Base-by-base conservation (phyloP, 1,284 basidiomycete species). In the Puccinia coronata region DNA sequence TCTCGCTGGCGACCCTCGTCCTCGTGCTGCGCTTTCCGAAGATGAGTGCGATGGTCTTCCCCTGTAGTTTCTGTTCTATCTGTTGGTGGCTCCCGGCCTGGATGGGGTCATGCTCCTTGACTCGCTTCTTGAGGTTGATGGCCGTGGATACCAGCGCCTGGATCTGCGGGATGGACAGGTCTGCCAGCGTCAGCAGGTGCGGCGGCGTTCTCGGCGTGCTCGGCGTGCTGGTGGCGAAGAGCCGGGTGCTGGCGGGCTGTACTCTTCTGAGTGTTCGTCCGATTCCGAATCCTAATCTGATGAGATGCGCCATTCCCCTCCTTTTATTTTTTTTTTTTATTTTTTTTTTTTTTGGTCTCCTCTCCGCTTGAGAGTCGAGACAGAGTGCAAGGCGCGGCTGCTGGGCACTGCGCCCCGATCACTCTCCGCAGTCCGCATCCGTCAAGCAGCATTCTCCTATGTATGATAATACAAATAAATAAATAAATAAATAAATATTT, bases 1-100 rank as follows among this genome's bases (percentile, higher is more conserved):
- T 95, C 87, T 99, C 97, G 25, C 92, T 92, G 1, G 94, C 91
- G 14, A 99, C 88, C 23, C 97, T 91, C 0, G 97, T 99, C 65
- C 97, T 90, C 0, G 96, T 98, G 84, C 92, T 94, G 59, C 96
- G 91, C 86, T 99, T 99, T 28, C 91, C 92, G 86, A 99, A 99
- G 63, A 98, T 87, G 82, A 99, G 87, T 0, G 95, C 96, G 82
- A 98, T 90, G 0, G 92, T 91, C 86, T 95, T 94, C 86, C 90
- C 90, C 83, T 90, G 90, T 5, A 97, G 88, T 1, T 91, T 84
- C 72, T 71, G 83, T 11, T 80, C 75, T 28, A 82, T n/a, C 82
- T 25, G 47, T 14, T 91, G 91, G 5, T 84, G n/a, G n/a, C n/a
- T n/a, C n/a, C n/a, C n/a, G n/a, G n/a, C n/a, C n/a, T n/a, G n/a